phyloP scores from a whole-genome alignment of 2,329 filamentous ascomycete genomes.

The Penicillium psychrosexuale region DNA sequence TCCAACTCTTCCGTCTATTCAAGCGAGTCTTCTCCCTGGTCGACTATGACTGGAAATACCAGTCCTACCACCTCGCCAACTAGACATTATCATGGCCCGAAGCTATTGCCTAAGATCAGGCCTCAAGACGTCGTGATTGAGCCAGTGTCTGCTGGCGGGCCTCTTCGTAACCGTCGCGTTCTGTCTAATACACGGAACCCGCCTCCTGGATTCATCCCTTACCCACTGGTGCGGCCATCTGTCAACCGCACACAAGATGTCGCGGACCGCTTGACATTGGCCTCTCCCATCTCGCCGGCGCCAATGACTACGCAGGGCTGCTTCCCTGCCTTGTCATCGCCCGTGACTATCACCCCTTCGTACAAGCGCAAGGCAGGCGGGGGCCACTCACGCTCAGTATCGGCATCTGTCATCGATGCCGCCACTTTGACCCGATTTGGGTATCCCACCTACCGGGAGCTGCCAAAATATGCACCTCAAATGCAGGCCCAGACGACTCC shows the following conservation, averaged over 20 bases:
- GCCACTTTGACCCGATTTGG: constrained; percentile 66
- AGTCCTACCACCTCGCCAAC: constrained; percentile 69
- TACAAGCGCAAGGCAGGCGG: constrained; percentile 40
- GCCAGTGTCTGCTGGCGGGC: constrained; percentile 48
- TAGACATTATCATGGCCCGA: constrained; percentile 69
- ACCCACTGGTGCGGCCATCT: constrained; percentile 43
- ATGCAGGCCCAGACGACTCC: constrained; percentile 43
- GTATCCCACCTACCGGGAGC: constrained; percentile 79
- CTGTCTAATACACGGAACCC: constrained; percentile 53
- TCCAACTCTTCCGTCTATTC: constrained; percentile 66
- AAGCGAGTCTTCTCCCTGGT: constrained; percentile 66
- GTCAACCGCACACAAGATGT: constrained; percentile 47
- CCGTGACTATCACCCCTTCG: constrained; percentile 54
- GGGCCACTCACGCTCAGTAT: constrained; percentile 57
- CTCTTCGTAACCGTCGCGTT: constrained; percentile 57
- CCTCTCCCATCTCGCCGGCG: constrained; percentile 48
- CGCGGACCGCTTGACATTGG: constrained; percentile 43
- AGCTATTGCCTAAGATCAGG: constrained; percentile 80
- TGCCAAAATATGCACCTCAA: constrained; percentile 58
- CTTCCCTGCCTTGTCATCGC: constrained; percentile 59
- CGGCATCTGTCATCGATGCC: constrained; percentile 66
- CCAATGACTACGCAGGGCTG: constrained; percentile 28
- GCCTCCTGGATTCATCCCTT: constrained; percentile 52
- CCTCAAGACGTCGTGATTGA: constrained; percentile 76
- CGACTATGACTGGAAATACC: constrained; percentile 64